Conservation (phyloP, 495 filamentous ascomycete genomes). For the Penicillium diatomitis region DNA sequence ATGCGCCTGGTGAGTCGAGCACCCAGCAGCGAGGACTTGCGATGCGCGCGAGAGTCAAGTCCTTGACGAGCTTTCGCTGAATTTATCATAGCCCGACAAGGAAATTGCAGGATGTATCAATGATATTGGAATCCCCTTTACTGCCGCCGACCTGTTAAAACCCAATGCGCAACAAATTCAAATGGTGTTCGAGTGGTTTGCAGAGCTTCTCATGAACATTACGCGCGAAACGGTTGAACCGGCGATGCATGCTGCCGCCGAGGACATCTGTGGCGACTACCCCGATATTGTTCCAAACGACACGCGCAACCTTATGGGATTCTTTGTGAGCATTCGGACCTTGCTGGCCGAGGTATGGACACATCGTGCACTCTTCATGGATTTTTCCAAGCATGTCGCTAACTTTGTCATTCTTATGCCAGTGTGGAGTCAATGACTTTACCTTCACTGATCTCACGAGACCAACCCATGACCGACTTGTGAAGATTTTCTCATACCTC, state of each 20-base stretch:
- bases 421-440: slow-evolving; percentile 88
- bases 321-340: slow-evolving; percentile 69
- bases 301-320: slow-evolving; percentile 85
- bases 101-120: slow-evolving; percentile 96
- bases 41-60: too few relatives aligned
- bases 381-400: not conserved
- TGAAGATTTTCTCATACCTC: slow-evolving; percentile 87
- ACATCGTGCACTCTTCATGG: not conserved
- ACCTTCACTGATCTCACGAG: slow-evolving; percentile 82
- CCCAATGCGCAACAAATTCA: slow-evolving; percentile 90
- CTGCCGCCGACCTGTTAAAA: slow-evolving; percentile 80
- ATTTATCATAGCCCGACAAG: slow-evolving; percentile 50
- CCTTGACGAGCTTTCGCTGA: slow-evolving; percentile 8
- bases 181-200: slow-evolving; percentile 96
- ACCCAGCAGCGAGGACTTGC: not conserved
- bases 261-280: slow-evolving; percentile 74
- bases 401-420: not conserved
- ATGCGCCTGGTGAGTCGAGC: slow-evolving; percentile 63
- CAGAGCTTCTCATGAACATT: slow-evolving; percentile 82
- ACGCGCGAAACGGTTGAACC: slow-evolving; percentile 88
- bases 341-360: slow-evolving; percentile 59
- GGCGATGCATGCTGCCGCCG: slow-evolving; percentile 81
- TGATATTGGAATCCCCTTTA: slow-evolving; percentile 87
- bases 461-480: slow-evolving; percentile 77
- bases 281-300: slow-evolving; percentile 77